These are phyloP conservation scores for Pythium aristosporum DNA, from an alignment of 352 stramenopile species.

Conservation along the genomic window DNA sequence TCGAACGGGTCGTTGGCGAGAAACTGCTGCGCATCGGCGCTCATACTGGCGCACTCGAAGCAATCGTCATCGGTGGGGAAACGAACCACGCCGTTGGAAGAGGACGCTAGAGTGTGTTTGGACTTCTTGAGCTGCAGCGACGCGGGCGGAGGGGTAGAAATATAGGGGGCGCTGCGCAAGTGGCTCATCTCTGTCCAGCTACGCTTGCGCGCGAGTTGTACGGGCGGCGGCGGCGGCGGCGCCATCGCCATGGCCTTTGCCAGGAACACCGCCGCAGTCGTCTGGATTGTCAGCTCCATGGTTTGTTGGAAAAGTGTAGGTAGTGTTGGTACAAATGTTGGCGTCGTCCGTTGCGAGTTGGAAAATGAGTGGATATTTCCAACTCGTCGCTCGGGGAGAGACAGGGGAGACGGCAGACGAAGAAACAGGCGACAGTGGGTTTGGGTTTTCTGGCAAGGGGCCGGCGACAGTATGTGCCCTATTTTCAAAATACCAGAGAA, in stretches of 20 bases:
- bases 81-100: neutral
- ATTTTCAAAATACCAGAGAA: neutral
- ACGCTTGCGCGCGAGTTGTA: conserved; percentile 16
- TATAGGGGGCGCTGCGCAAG: neutral
- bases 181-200: conserved; percentile 20
- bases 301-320: neutral
- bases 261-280: neutral
- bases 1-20: conserved; percentile 18
- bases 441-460: no score
- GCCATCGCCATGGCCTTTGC: neutral
- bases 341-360: neutral
- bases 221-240: conserved; percentile 3
- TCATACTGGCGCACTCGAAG: conserved; percentile 6
- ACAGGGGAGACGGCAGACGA: neutral
- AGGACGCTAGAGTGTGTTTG: conserved; percentile 13
- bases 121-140: conserved; percentile 3
- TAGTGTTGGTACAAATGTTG: neutral
- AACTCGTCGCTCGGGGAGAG: neutral
- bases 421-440: neutral
- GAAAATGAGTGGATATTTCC: neutral
- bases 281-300: conserved; percentile 5
- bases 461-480: neutral
- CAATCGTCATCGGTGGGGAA: neutral
- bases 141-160: neutral
- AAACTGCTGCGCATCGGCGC: conserved; percentile 7